These are phyloP conservation scores for Lentinula novae-zelandiae DNA, from an alignment of 1,284 basidiomycete species.

Conservation along the genomic window DNA sequence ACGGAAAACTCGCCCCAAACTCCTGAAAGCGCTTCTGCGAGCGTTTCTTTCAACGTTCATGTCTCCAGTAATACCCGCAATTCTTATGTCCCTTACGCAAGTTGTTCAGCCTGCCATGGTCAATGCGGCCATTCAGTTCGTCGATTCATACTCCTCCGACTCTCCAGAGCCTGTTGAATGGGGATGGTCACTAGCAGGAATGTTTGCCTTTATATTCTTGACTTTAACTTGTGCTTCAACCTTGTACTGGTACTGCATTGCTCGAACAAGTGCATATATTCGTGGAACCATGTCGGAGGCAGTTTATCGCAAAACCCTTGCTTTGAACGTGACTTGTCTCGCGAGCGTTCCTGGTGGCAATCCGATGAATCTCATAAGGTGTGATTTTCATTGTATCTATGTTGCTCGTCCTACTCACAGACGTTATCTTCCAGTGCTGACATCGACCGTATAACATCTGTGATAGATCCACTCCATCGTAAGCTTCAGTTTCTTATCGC, in stretches of 20 bases:
- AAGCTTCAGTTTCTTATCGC: background rate
- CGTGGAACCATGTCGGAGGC: background rate
- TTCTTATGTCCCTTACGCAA: background rate
- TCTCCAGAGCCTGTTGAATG: slow-evolving; percentile 1
- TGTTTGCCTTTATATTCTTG: background rate
- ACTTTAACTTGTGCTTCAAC: background rate
- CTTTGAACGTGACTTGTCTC: background rate
- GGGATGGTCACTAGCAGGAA: background rate
- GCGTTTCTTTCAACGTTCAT: background rate
- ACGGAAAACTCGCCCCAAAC: background rate
- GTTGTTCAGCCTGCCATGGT: background rate
- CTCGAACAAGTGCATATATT: background rate
- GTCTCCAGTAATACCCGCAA: background rate
- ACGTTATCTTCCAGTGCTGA: background rate
- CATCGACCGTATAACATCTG: background rate
- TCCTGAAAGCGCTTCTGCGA: background rate
- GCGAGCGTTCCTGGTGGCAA: background rate
- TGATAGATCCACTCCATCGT: slow-evolving; percentile 4
- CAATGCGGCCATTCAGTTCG: background rate
- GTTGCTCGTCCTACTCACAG: background rate
- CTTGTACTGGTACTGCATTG: background rate
- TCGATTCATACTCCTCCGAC: background rate
- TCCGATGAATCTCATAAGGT: slow-evolving; percentile 4
- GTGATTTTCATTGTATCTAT: background rate
- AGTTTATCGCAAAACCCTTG: slow-evolving; percentile 1